Percentiles rank a stretch among this genome's conserved stretches.
Evolutionary conservation across 805 yeast species (phyloP).

Genomic region (Candida glaebosa): DNA sequence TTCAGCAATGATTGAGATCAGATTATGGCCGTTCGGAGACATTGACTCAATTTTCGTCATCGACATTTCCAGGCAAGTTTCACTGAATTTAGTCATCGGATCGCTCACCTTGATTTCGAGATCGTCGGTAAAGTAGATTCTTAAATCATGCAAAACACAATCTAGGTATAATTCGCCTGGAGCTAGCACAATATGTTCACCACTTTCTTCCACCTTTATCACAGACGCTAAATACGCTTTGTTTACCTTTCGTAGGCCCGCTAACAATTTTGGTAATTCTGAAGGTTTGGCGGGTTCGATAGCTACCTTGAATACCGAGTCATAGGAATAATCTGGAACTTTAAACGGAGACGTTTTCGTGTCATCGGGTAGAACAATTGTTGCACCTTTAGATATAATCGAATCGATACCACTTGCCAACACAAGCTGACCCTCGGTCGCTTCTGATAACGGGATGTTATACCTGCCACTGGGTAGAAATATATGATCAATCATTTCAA

Average conservation of each 20-base stretch:
- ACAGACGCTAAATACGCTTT: constrained; percentile 63
- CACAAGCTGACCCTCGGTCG: constrained; percentile 66
- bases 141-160: constrained; percentile 72
- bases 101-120: constrained; percentile 79
- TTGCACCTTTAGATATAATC: constrained; percentile 56
- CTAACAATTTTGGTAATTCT: constrained; percentile 68
- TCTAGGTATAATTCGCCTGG: constrained; percentile 89
- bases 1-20: constrained; percentile 71
- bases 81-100: constrained; percentile 77
- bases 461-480: constrained; percentile 71
- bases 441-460: constrained; percentile 48
- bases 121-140: constrained; percentile 54
- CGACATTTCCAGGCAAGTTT: constrained; percentile 66
- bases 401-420: constrained; percentile 62
- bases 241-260: constrained; percentile 62
- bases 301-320: constrained; percentile 74
- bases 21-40: constrained; percentile 52
- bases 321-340: constrained; percentile 41
- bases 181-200: constrained; percentile 77
- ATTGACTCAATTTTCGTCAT: constrained; percentile 58
- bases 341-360: constrained; percentile 19
- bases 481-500: constrained; percentile 39
- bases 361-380: constrained; percentile 34
- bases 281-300: constrained; percentile 79
- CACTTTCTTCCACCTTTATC: constrained; percentile 80